These are phyloP conservation scores for Fusarium decemcellulare DNA, from an alignment of 2,329 filamentous ascomycete genomes.

Conservation along the genomic window DNA sequence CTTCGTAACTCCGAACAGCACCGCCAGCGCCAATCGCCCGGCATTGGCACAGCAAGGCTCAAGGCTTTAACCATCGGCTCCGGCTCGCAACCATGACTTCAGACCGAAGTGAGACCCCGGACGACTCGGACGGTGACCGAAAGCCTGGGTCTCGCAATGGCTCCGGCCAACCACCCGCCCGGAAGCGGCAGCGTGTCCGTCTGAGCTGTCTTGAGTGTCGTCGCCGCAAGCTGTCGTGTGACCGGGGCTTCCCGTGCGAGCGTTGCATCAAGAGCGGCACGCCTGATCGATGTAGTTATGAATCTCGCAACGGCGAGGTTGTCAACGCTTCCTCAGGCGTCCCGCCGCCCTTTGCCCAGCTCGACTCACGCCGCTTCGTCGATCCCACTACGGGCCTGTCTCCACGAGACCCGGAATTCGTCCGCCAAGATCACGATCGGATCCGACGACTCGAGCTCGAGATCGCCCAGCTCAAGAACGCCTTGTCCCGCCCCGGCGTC, in stretches of 20 bases:
- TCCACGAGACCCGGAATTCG: slow-evolving; percentile 54
- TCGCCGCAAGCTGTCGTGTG: slow-evolving; percentile 72
- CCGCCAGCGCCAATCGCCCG: slow-evolving; percentile 37
- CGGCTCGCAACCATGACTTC: slow-evolving; percentile 44
- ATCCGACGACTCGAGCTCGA: slow-evolving; percentile 73
- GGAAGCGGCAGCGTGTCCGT: slow-evolving; percentile 72
- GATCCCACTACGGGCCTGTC: slow-evolving; percentile 49
- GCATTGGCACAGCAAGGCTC: slow-evolving; percentile 27
- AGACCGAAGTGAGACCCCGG: slow-evolving; percentile 57
- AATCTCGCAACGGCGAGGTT: slow-evolving; percentile 67
- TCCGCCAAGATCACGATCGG: slow-evolving; percentile 67
- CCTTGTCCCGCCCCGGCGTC: slow-evolving; percentile 61
- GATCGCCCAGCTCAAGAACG: slow-evolving; percentile 68
- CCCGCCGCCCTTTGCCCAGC: slow-evolving; percentile 58
- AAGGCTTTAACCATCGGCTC: slow-evolving; percentile 22
- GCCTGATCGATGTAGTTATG: slow-evolving; percentile 71
- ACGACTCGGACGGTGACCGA: slow-evolving; percentile 54
- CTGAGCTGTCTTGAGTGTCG: slow-evolving; percentile 74
- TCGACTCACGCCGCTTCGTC: slow-evolving; percentile 56
- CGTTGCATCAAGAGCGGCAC: slow-evolving; percentile 74
- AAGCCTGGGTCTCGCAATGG: slow-evolving; percentile 46
- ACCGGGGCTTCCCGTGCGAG: slow-evolving; percentile 73
- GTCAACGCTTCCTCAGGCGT: slow-evolving; percentile 63
- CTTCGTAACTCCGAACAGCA: slow-evolving; percentile 55
- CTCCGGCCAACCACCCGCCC: slow-evolving; percentile 56